Percentiles rank a stretch among this genome's conserved stretches.
phyloP scores from a whole-genome alignment of 2,329 filamentous ascomycete genomes.

The Drechmeria coniospora region DNA sequence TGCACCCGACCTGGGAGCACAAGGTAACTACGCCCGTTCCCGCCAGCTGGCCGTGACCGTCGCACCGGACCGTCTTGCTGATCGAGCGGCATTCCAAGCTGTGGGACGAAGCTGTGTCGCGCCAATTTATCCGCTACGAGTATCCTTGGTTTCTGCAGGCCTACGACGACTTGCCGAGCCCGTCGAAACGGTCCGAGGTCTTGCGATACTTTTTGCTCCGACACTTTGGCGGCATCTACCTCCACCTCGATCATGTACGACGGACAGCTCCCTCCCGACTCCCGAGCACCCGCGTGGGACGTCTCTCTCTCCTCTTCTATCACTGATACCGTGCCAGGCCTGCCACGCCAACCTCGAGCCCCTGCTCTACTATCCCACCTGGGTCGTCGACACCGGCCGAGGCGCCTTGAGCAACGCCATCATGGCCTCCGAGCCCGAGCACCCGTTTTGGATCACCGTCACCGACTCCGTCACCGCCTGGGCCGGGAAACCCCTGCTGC shows the following conservation, averaged over 20 bases:
- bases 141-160: conserved; percentile 67
- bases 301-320: background rate
- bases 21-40: too few species aligned
- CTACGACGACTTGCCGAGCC: conserved; percentile 58
- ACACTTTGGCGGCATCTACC: conserved; percentile 66
- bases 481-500: conserved; percentile 1
- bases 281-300: too few species aligned
- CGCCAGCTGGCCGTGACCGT: too few species aligned
- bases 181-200: conserved; percentile 63
- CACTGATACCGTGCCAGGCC: conserved; percentile 16
- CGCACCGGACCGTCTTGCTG: too few species aligned
- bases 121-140: conserved; percentile 55
- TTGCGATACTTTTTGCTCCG: conserved; percentile 68
- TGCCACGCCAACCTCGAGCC: conserved; percentile 5
- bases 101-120: conserved; percentile 58
- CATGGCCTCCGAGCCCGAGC: conserved; percentile 4
- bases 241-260: conserved; percentile 48
- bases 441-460: conserved; percentile 4
- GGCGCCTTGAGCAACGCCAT: conserved; percentile 4
- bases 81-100: conserved; percentile 19
- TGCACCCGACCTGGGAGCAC: conserved; percentile 5
- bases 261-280: background rate
- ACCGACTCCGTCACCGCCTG: conserved; percentile 2
- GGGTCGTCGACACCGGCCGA: conserved; percentile 3
- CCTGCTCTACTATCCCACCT: conserved; percentile 4